Base-by-base conservation (phyloP, 805 yeast genomes). In the Candida khao-thaluensis region DNA sequence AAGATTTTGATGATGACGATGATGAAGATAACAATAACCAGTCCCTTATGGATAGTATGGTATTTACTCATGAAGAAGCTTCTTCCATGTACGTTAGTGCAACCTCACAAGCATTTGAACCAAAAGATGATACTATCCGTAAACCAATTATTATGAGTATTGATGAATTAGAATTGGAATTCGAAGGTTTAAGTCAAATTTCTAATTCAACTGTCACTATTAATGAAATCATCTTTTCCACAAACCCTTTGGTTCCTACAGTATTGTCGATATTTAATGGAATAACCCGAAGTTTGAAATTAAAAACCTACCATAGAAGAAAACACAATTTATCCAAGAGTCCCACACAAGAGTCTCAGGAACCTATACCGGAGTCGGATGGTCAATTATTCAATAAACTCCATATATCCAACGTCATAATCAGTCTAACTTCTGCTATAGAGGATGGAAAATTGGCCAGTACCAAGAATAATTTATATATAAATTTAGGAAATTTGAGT, bases 41-140 rank as follows among this genome's bases (percentile, higher is more conserved):
- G 12, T 69, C 76, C n/a, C 53, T 81, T 41, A 56, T 71, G 56
- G 73, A 72, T 25, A 81, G 88, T 50, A 72, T 77, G 62, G 65
- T 80, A 25, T 82, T 81, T 53, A 79, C 91, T 1, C 82, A 77
- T 38, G 79, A 76, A 36, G 84, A 82, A 40, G 83, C 86, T 1
- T 72, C 79, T 33, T 80, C 89, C 2, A 72, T 86, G 14, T 87
- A 85, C 54, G 79, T 85, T 90, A 85, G 95, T 59, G 95, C 95
- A 2, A 68, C 82, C 8, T 79, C 86, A 0, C 71, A 74, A 35
- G 54, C 77, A 2, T 62, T 71, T 35, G 49, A 49, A 22, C 18
- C 36, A 8, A 21, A 12, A 10, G 15, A 38, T 6, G 17, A 11
- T 7, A 21, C 29, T 4, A 5, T 22, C 10, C 16, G 14, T 4